These are phyloP conservation scores for Tarenaya hassleriana DNA, from an alignment of 345 rosid genomes.

Conservation along the genomic window DNA sequence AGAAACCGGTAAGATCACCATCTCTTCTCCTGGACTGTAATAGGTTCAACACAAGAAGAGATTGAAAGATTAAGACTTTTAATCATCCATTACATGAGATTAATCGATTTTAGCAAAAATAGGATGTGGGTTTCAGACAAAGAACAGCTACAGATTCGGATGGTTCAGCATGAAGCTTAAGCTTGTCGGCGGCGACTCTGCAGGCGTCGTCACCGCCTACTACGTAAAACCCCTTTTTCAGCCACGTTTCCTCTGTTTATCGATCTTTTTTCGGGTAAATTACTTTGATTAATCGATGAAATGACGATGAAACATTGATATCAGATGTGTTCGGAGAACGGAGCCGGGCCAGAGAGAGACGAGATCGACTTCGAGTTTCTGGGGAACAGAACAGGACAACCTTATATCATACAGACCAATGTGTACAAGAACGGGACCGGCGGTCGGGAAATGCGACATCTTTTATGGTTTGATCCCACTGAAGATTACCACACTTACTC, in stretches of 20 bases:
- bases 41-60: no score
- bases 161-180: conserved; percentile 99
- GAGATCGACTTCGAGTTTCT: conserved; percentile 92
- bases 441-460: conserved; percentile 82
- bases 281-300: not conserved
- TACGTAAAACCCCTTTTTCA: conserved; percentile 40
- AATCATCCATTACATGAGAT: not conserved
- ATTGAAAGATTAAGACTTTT: not conserved
- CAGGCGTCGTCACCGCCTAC: conserved; percentile 95
- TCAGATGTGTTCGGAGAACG: conserved; percentile 93
- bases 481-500: conserved; percentile 74
- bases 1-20: conserved; percentile 56
- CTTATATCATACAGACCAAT: conserved; percentile 85
- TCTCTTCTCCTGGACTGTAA: not conserved
- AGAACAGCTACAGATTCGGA: conserved; percentile 85
- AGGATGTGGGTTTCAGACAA: conserved; percentile 98
- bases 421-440: conserved; percentile 91
- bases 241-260: not conserved
- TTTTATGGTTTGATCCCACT: conserved; percentile 96
- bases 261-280: not conserved
- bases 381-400: conserved; percentile 87
- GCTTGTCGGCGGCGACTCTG: conserved; percentile 91
- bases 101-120: not conserved
- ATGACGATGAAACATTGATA: conserved; percentile 12
- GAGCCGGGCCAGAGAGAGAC: conserved; percentile 92